Evolutionary conservation across 345 rosid species (phyloP).

Genomic region (Dipteronia sinensis): DNA sequence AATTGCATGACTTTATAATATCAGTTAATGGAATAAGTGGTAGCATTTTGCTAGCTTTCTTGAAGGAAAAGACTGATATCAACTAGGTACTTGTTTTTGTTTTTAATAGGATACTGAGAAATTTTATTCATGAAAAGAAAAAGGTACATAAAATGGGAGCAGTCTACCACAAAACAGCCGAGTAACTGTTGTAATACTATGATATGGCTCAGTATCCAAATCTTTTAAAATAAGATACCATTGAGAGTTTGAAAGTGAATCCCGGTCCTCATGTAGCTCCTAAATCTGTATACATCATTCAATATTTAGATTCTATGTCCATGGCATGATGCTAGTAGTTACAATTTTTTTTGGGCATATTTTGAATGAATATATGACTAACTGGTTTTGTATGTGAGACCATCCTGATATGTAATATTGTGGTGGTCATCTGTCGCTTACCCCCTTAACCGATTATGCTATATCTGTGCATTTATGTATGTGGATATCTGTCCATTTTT

Average conservation of each 20-base stretch:
- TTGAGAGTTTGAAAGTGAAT: not conserved
- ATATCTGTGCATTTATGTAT: not conserved
- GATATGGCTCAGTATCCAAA: not conserved
- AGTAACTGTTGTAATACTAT: not conserved
- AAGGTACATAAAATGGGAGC: not conserved
- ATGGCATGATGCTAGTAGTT: not conserved
- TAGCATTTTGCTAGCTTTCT: not conserved
- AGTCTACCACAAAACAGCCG: not conserved
- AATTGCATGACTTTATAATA: not conserved
- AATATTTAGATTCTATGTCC: not conserved
- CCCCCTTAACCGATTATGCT: not conserved
- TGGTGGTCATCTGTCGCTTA: not conserved
- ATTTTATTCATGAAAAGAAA: not conserved
- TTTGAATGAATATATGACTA: not conserved
- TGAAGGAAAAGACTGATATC: not conserved
- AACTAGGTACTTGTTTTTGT: not conserved
- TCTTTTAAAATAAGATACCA: not conserved
- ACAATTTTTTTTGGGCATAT: not conserved
- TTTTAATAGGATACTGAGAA: not conserved
- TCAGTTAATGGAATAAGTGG: not conserved
- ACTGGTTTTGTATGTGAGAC: not conserved
- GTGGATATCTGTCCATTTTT: not conserved
- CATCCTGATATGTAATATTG: not conserved
- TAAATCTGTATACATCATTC: not conserved
- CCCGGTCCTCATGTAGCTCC: not conserved